Evolutionary conservation across 2,329 filamentous ascomycete genomes (phyloP), one percentile per base, ranked within the genome.

Genomic region (Stemphylium beticola): DNA sequence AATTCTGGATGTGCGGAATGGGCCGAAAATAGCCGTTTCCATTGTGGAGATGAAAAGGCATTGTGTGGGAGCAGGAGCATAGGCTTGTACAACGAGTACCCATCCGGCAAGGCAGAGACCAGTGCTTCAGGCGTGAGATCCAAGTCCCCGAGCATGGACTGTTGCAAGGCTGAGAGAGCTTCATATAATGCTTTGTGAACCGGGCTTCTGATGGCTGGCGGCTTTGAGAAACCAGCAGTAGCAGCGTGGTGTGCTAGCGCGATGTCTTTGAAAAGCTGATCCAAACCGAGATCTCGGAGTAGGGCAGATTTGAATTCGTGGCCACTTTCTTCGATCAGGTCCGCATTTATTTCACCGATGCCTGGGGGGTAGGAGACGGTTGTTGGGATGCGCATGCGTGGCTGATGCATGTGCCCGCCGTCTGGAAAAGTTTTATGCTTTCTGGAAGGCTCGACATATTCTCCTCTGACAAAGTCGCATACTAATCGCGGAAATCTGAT

Each of bases 41-140:
- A 81, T 26, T 67, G 47, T 8, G 61, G 24, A 14, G 66, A 57
- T 18, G 57, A 52, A 61, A 85, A 78, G 18, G 81, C 75, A 56
- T 79, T 77, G 18, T 77, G 59, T 0, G 83, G 81, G 1, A 88
- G 77, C 7, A 88, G 79, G 5, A 87, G 77, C 62, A 88, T 78
- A 2, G 83, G 81, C 5, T 77, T 77, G 69, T 88, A 87, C 38
- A 85, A 68, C 3, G 81, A 82, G 71, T 84, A 87, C 4, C 75
- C 70, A 22, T 72, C 70, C 39, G 77, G 66, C 51, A 76, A 72
- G 3, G 54, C 31, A 14, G 56, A 44, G 20, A 64, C 20, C 4
- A 76, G 64, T 0, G 22, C 14, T 2, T 50, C 39, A 12, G 60
- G 10, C 1, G 66, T 60, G n/a, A 68, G 46, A 20, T 57, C 43